These are phyloP conservation scores for Massarina eburnea DNA, from an alignment of 2,329 filamentous ascomycete species.

Conservation along the genomic window DNA sequence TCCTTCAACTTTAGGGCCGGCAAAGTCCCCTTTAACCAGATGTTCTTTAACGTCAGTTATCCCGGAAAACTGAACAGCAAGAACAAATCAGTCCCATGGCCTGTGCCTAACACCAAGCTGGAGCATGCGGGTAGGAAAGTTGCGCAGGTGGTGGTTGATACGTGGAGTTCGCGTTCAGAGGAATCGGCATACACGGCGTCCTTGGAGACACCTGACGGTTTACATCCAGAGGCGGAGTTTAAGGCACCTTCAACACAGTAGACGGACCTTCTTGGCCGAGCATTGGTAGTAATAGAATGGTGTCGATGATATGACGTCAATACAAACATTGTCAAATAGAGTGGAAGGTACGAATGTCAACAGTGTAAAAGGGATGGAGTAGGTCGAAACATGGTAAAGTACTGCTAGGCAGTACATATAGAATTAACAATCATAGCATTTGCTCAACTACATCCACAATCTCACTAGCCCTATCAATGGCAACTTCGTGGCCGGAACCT, in stretches of 20 bases:
- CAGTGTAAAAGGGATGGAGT: too few relatives aligned
- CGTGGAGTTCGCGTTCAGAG: conserved; percentile 25
- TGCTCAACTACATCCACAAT: conserved; percentile 57
- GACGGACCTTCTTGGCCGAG: too few relatives aligned
- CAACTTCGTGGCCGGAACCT: conserved; percentile 70
- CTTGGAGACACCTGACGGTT: conserved; percentile 37
- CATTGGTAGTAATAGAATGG: too few relatives aligned
- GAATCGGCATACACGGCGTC: conserved; percentile 31
- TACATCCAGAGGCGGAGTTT: conserved; percentile 37
- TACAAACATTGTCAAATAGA: too few relatives aligned
- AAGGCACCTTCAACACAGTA: too few relatives aligned
- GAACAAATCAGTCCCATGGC: conserved; percentile 29
- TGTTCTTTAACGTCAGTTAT: conserved; percentile 37
- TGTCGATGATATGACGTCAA: too few relatives aligned
- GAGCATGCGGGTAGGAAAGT: conserved; percentile 32
- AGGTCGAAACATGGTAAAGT: too few relatives aligned
- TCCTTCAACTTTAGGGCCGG: too few relatives aligned
- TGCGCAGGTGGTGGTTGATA: conserved; percentile 21
- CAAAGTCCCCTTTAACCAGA: conserved; percentile 26
- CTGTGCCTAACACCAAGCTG: conserved; percentile 29
- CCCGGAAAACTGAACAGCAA: conserved; percentile 35
- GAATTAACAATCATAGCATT: conserved; percentile 44
- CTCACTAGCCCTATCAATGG: conserved; percentile 61
- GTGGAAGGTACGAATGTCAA: too few relatives aligned
- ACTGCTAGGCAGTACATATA: too few relatives aligned